Percentiles rank a stretch among this genome's conserved stretches.
These are phyloP conservation scores for Apodospora peruviana DNA, from an alignment of 495 filamentous ascomycete genomes.

Conservation along the genomic window DNA sequence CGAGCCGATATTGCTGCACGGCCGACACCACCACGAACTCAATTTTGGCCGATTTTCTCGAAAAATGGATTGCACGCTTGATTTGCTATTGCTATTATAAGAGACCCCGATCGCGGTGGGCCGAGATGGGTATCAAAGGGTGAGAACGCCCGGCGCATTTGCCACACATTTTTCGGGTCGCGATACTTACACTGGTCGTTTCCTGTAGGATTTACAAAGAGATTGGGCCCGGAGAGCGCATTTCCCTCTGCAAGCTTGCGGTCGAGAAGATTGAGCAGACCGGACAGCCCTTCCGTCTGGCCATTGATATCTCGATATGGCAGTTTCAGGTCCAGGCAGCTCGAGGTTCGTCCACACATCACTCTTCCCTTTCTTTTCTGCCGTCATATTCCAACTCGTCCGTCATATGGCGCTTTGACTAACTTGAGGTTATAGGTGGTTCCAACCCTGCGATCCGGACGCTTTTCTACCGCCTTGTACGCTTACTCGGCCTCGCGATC, in stretches of 20 bases:
- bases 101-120: neutral
- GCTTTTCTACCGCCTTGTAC: constrained; percentile 85
- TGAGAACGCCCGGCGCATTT: constrained; percentile 18
- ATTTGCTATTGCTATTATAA: neutral
- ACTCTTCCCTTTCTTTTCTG: too few relatives aligned
- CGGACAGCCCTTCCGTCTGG: constrained; percentile 72
- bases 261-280: constrained; percentile 65
- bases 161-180: neutral
- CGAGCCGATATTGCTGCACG: neutral
- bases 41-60: too few relatives aligned
- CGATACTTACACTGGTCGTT: neutral
- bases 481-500: constrained; percentile 72
- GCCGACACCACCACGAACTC: neutral
- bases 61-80: neutral
- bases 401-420: too few relatives aligned
- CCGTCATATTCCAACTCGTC: too few relatives aligned
- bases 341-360: too few relatives aligned
- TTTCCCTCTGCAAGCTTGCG: constrained; percentile 79
- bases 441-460: constrained; percentile 87
- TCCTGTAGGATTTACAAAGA: constrained; percentile 73
- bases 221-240: constrained; percentile 73
- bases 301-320: constrained; percentile 97
- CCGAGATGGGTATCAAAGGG: constrained; percentile 59
- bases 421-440: too few relatives aligned
- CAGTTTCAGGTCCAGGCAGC: constrained; percentile 88